phyloP scores from a whole-genome alignment of 352 stramenopile genomes.

The Pythium rishiriense region DNA sequence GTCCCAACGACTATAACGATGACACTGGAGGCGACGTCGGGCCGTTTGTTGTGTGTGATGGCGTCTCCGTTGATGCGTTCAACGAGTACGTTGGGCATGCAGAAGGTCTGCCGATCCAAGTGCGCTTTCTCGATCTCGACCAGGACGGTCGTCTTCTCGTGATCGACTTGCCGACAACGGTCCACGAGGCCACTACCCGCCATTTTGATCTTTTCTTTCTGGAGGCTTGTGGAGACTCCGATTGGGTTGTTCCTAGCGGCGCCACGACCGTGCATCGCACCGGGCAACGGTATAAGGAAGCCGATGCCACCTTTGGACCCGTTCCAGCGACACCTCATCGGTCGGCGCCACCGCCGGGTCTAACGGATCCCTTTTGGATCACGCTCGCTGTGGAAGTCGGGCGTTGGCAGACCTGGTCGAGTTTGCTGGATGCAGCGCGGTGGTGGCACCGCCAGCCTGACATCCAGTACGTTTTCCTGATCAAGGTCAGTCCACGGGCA shows the following conservation, averaged over 20 bases:
- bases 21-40: slow-evolving; percentile 17
- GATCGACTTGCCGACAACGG: slow-evolving; percentile 13
- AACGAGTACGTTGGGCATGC: slow-evolving; percentile 28
- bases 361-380: slow-evolving; percentile 16
- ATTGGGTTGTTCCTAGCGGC: no score
- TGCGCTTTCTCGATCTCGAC: slow-evolving; percentile 28
- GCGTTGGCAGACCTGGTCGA: slow-evolving; percentile 13
- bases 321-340: neutral
- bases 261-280: slow-evolving; percentile 16
- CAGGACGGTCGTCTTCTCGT: slow-evolving; percentile 21
- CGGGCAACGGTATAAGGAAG: slow-evolving; percentile 23
- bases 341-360: neutral
- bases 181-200: slow-evolving; percentile 22
- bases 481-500: slow-evolving; percentile 16
- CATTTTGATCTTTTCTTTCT: slow-evolving; percentile 16
- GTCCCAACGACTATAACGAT: slow-evolving; percentile 5
- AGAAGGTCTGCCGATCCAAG: slow-evolving; percentile 19
- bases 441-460: slow-evolving; percentile 15
- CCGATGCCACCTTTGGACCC: slow-evolving; percentile 30
- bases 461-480: slow-evolving; percentile 29
- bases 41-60: slow-evolving; percentile 28
- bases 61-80: slow-evolving; percentile 31
- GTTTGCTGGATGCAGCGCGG: slow-evolving; percentile 10
- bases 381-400: slow-evolving; percentile 30
- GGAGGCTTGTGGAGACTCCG: slow-evolving; percentile 18